Evolutionary conservation across 2,329 filamentous ascomycete species (phyloP).

Genomic region (Lecanicillium sp.): DNA sequence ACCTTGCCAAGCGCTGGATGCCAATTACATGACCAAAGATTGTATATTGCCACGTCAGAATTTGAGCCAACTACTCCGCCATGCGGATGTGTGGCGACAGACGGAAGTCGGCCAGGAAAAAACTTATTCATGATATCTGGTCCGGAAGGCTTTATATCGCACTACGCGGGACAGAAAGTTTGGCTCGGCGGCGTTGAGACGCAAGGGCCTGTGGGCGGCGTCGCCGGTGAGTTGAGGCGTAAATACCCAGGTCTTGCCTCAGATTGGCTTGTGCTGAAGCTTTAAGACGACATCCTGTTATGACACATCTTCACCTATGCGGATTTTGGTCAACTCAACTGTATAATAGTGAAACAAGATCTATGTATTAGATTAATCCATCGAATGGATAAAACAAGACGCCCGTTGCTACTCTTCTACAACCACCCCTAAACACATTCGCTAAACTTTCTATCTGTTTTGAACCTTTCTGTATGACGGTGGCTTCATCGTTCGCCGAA

Average conservation of each 20-base stretch:
- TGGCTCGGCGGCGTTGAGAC: conserved; percentile 66
- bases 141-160: conserved; percentile 79
- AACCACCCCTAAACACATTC: background rate
- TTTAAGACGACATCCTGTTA: conserved; percentile 25
- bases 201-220: conserved; percentile 67
- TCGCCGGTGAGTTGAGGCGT: conserved; percentile 53
- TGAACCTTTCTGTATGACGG: conserved; percentile 93
- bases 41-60: conserved; percentile 5
- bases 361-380: background rate
- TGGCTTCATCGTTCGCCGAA: conserved; percentile 78
- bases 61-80: conserved; percentile 4
- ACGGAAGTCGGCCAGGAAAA: conserved; percentile 29
- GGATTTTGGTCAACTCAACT: background rate
- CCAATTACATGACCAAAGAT: conserved; percentile 7
- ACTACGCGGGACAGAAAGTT: conserved; percentile 71
- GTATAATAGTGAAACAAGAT: background rate
- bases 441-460: conserved; percentile 39
- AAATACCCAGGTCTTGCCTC: conserved; percentile 25
- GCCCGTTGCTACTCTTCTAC: background rate
- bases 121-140: conserved; percentile 80
- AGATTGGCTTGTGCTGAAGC: conserved; percentile 47
- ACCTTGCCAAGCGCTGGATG: conserved; percentile 1
- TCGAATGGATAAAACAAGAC: too few species aligned
- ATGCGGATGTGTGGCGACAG: background rate
- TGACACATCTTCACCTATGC: background rate